Base-by-base conservation (phyloP, 2,329 filamentous ascomycete species). In the Tolypocladium amazonense region DNA sequence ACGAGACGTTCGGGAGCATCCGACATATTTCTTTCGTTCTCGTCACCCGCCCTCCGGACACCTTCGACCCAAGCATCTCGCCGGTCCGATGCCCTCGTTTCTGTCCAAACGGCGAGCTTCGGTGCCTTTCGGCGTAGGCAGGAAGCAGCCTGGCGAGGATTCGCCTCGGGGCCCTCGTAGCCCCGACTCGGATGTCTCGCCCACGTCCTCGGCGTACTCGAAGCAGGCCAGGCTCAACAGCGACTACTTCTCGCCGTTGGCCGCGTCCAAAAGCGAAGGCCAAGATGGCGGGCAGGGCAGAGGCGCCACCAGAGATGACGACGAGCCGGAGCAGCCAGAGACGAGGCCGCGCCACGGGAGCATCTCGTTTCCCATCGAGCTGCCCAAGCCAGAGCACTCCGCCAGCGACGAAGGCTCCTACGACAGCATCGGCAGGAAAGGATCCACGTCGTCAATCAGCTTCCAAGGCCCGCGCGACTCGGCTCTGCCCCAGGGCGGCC, bases 391-490 rank as follows among this genome's bases (percentile, higher is more conserved):
- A 33, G 65, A 70, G 20, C 60, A 61, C 39, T 58, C 63, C 6
- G 39, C 62, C n/a, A 50, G 23, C 35, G 61, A 57, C 41, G 61
- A 39, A 14, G 58, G 35, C 37, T 61, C 59, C 11, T 30, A 56
- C n/a, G 58, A 45, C 20, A 43, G 52, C 33, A 58, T 43, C 18
- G 25, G 41, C 15, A 58, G 58, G n/a, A 60, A 80, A 63, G 73
- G 73, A 15, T 83, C 80, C 1, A 68, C 75, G 38, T 76, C 77
- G 37, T 81, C 77, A 18, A 74, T 83, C 58, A 74, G 73, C 11
- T 82, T 82, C 64, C 76, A 74, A 4, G 68, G 71, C n/a, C 74
- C 74, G 35, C 68, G 67, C 0, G 75, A 80, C 62, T 77, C 76
- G 4, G 70, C 72, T 25, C 69, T 82, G 23, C 79, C 80, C 4